phyloP scores from a whole-genome alignment of 2,329 filamentous ascomycete genomes.

The Uncinocarpus reesii region DNA sequence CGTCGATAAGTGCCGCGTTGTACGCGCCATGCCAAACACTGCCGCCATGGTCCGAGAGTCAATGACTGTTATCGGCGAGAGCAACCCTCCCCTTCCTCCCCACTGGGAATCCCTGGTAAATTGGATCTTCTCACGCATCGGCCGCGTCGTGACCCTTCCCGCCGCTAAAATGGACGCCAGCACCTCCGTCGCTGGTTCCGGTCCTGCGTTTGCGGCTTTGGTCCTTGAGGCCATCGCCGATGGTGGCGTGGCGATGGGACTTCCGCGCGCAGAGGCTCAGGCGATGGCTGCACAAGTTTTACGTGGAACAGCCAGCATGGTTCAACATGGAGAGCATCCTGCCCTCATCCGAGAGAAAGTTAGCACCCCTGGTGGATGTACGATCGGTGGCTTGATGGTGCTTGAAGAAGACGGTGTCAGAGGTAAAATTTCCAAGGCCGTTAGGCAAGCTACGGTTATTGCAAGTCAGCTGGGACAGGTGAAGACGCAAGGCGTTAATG shows the following conservation, averaged over 20 bases:
- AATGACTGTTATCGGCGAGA: conserved; percentile 68
- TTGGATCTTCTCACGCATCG: conserved; percentile 48
- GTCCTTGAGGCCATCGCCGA: conserved; percentile 51
- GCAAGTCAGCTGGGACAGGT: conserved; percentile 48
- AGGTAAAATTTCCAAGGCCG: conserved; percentile 45
- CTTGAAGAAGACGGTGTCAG: conserved; percentile 49
- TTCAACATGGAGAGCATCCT: conserved; percentile 50
- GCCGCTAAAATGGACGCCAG: conserved; percentile 46
- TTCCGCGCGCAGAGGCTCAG: conserved; percentile 50
- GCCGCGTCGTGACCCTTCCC: conserved; percentile 42
- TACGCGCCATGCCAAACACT: conserved; percentile 78
- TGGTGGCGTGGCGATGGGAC: conserved; percentile 52
- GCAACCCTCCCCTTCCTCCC: conserved; percentile 38
- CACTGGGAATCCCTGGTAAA: conserved; percentile 38
- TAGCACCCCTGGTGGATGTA: conserved; percentile 52
- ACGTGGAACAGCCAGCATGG: conserved; percentile 48
- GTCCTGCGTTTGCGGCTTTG: conserved; percentile 51
- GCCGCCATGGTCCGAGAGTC: conserved; percentile 66
- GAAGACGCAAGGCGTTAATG: conserved; percentile 40
- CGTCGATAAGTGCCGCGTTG: conserved; percentile 42
- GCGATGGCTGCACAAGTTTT: conserved; percentile 54
- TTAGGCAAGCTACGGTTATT: conserved; percentile 51
- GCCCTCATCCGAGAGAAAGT: conserved; percentile 52
- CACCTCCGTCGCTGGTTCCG: conserved; percentile 51
- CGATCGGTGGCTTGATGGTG: conserved; percentile 51